Conservation (phyloP, 208 protist species). For the Novymonas esmeraldas region DNA sequence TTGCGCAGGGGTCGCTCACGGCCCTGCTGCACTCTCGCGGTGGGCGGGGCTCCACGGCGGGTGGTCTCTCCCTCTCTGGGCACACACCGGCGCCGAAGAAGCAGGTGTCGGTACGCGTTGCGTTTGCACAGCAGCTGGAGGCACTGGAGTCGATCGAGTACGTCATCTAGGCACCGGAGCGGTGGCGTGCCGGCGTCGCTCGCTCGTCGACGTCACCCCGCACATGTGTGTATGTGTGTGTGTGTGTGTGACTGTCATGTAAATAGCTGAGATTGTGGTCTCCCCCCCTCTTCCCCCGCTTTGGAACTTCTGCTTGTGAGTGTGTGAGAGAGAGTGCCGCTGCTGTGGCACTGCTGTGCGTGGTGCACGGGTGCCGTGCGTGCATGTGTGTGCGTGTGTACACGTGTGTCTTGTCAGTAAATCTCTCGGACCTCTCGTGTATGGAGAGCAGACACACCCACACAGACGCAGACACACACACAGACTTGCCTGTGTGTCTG, state of each 20-base stretch:
- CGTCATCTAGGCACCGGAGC: neutral
- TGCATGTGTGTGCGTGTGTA: neutral
- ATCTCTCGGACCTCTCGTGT: neutral
- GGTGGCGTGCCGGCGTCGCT: too few relatives aligned
- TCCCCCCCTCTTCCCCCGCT: too few relatives aligned
- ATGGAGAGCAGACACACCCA: neutral
- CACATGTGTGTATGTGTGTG: neutral
- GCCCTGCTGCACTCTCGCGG: neutral
- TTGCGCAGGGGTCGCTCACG: neutral
- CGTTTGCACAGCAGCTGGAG: neutral
- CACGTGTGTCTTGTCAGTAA: neutral
- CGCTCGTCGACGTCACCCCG: too few relatives aligned
- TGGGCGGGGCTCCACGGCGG: neutral
- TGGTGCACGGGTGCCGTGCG: too few relatives aligned
- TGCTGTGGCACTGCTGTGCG: too few relatives aligned
- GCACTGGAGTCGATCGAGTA: constrained; percentile 13
- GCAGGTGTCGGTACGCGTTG: neutral
- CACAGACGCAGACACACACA: neutral
- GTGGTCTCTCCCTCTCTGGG: neutral
- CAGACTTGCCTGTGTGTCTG: too few relatives aligned
- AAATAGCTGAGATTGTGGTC: too few relatives aligned
- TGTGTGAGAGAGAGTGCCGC: too few relatives aligned
- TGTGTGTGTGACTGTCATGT: neutral
- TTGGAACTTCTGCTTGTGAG: too few relatives aligned
- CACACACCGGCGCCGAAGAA: neutral